phyloP scores from a whole-genome alignment of 345 rosid genomes.

The Garcia nutans region DNA sequence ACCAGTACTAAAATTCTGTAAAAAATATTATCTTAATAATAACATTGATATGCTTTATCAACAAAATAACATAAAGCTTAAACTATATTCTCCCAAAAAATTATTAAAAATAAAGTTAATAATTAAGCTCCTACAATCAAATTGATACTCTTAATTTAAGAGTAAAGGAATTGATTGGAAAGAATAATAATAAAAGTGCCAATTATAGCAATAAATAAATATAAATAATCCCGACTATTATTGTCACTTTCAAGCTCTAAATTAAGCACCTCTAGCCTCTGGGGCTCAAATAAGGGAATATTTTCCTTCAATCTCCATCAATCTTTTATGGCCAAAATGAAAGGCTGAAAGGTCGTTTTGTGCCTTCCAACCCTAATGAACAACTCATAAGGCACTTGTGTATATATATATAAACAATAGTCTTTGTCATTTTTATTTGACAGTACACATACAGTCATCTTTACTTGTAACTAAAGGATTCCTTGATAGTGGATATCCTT shows the following conservation, averaged over 20 bases:
- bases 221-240: not conserved
- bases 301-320: conserved; percentile 21
- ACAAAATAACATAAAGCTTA: no score
- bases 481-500: conserved; percentile 49
- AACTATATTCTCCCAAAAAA: no score
- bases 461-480: conserved; percentile 52
- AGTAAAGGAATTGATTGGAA: no score
- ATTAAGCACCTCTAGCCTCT: not conserved
- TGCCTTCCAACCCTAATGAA: conserved; percentile 17
- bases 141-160: no score
- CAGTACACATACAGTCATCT: not conserved
- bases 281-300: conserved; percentile 22
- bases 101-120: no score
- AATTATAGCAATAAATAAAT: not conserved
- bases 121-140: no score
- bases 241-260: no score
- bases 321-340: conserved; percentile 19
- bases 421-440: conserved; percentile 10
- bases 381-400: not conserved
- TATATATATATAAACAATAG: not conserved
- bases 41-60: no score
- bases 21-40: no score
- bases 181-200: no score
- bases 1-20: no score
- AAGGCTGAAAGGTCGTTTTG: conserved; percentile 12